phyloP scores from a whole-genome alignment of 495 filamentous ascomycete genomes.

The Aspergillus ellipticus region DNA sequence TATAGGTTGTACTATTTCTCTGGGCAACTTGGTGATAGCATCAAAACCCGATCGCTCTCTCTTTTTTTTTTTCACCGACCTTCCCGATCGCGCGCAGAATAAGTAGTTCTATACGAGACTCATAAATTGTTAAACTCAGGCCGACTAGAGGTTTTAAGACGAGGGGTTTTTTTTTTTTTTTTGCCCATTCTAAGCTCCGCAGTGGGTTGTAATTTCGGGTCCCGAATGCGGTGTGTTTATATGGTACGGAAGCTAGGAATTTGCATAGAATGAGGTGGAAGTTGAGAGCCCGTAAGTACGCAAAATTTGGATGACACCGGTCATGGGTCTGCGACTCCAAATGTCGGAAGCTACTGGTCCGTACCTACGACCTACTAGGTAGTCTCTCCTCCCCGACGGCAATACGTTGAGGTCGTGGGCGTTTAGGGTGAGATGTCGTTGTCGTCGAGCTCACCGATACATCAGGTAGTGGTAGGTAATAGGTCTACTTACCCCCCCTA shows the following conservation, averaged over 20 bases:
- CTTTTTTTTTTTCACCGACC: constrained; percentile 1
- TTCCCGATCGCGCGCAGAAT: too few species aligned
- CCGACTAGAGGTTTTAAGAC: not conserved
- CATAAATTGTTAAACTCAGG: too few species aligned
- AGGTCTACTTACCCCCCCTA: not conserved
- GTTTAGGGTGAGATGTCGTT: too few species aligned
- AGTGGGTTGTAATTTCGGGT: constrained; percentile 19
- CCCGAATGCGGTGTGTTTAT: constrained; percentile 22
- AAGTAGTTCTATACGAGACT: too few species aligned
- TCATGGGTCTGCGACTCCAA: not conserved
- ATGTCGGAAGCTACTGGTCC: too few species aligned
- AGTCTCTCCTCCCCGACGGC: not conserved
- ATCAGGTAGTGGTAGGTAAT: not conserved
- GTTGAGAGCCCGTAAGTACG: too few species aligned
- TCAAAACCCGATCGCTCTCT: not conserved
- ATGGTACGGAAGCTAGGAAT: constrained; percentile 7
- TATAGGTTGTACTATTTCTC: not conserved
- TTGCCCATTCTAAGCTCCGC: constrained; percentile 22
- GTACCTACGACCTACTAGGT: too few species aligned
- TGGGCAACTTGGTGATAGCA: not conserved
- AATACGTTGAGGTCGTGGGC: not conserved
- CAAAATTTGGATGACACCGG: not conserved
- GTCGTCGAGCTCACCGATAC: not conserved
- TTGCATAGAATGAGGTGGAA: constrained; percentile 7
- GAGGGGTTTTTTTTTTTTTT: not conserved